Evolutionary conservation across 352 stramenopile species (phyloP).

Genomic region (Globisporangium paddicum): DNA sequence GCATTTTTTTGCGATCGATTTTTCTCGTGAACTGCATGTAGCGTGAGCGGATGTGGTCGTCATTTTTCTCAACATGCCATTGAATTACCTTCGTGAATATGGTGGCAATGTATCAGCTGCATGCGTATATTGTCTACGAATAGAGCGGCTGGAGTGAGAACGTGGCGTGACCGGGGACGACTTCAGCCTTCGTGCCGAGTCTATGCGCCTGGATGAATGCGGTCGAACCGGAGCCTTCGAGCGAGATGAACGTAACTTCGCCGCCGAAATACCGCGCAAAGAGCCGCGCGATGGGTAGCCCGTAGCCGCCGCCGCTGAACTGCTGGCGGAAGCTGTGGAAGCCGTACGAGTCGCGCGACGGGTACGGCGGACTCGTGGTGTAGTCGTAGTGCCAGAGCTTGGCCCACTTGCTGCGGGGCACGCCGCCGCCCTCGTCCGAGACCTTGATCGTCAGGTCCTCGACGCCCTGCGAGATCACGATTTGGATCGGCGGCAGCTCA

Average conservation of each 20-base stretch:
- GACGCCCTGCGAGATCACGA: slow-evolving; percentile 97
- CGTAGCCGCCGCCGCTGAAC: slow-evolving; percentile 94
- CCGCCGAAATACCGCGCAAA: slow-evolving; percentile 99
- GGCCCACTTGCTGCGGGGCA: slow-evolving; percentile 94
- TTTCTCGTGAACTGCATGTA: background rate
- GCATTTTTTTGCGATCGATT: background rate
- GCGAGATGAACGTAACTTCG: slow-evolving; percentile 97
- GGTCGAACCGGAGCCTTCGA: slow-evolving; percentile 98
- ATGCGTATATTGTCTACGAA: background rate
- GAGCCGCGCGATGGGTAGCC: slow-evolving; percentile 87
- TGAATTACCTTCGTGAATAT: background rate
- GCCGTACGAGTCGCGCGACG: slow-evolving; percentile 48
- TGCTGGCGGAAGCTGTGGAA: slow-evolving; percentile 82
- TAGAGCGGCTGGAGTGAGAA: slow-evolving; percentile 16
- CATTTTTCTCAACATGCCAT: background rate
- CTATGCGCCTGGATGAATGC: slow-evolving; percentile 81
- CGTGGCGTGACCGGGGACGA: slow-evolving; percentile 58
- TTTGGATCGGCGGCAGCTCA: slow-evolving; percentile 90
- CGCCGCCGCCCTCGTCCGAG: slow-evolving; percentile 97
- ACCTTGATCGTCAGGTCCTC: slow-evolving; percentile 98
- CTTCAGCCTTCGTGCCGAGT: slow-evolving; percentile 67
- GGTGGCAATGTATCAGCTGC: background rate
- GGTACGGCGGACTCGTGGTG: slow-evolving; percentile 90
- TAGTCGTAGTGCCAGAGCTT: slow-evolving; percentile 99
- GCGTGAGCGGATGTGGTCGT: background rate